Base-by-base conservation (phyloP, 352 stramenopile genomes). In the Thalassiosira oceanica region DNA sequence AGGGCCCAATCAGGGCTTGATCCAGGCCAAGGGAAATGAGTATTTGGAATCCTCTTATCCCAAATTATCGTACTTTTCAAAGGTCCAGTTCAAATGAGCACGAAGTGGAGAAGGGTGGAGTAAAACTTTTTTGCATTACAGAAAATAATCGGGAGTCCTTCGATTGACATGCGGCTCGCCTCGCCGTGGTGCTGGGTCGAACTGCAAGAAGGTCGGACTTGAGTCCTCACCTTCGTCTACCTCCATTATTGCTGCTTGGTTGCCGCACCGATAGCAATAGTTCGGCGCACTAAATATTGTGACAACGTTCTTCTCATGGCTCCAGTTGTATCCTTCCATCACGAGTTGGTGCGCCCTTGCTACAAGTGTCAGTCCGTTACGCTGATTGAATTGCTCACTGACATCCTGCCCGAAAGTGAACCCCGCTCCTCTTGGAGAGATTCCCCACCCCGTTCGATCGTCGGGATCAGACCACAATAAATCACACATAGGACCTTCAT, bases 321-420 rank as follows among this genome's bases (percentile, higher is more conserved):
- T 78, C 81, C 80, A 91, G 68, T 98, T 96, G 77, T 97, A 97
- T 83, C 96, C 92, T 57, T 96, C 91, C 78, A 95, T 93, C 13
- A 95, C 87, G n/a, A 97, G 81, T 78, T 99, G 97, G 87, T 99
- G 97, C 13, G 96, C 97, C 45, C 97, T 81, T 60, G 95, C 97
- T 33, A 99, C 94, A 21, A 99, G 93, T 51, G 99, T 94, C 13
- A 99, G 83, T 58, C 98, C 94, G 80, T 99, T 97, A 20, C 94
- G 92, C 46, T 97, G 89, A 46, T 98, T 90, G 71, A 99, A 99
- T 64, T 98, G 90, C 51, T 97, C 92, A 6, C 98, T 97, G 41
- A 99, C 94, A 79, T 99, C 96, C 55, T 96, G 87, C 3, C 97
- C 97, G 78, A 99, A 99, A 15, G 97, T 99, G 85, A 98, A 99